Base-by-base conservation (phyloP, 179 eudicot species). In the Beta corolliflora region DNA sequence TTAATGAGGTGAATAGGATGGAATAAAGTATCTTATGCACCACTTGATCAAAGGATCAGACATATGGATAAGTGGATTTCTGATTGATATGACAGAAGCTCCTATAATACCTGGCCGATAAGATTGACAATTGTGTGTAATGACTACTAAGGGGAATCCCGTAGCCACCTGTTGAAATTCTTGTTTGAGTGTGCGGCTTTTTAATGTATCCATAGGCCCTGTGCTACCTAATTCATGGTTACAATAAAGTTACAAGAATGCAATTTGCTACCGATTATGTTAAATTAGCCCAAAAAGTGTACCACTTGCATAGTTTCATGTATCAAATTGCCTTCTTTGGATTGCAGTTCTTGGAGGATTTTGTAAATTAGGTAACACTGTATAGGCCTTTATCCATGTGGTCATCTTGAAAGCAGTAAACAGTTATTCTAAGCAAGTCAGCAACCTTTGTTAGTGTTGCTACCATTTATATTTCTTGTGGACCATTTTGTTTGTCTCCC, bases 401-500 rank as follows among this genome's bases (percentile, higher is more conserved):
- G 5, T 74, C 23, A 25, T 29, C 6, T 71, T 6, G 13, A n/a
- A 48, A 23, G 41, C 75, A 72, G 19, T 72, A 23, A 41, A 41
- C 29, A 21, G 46, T 4, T 56, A 54, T 2, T 53, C 44, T 60
- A 60, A 12, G 29, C 53, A 18, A 19, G 79, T 76, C 10, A 44
- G 55, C 21, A 58, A 44, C 11, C 63, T 25, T 29, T 12, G 3
- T 13, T 44, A 44, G 16, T n/a, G 56, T 36, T 60, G 53, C 67
- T 58, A 9, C 21, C 21, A 76, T 44, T 76, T 14, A 45, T 19
- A 12, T 23, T 23, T 50, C 54, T 19, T 21, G 44, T 63, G 53
- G 31, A 36, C 68, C 79, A 56, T 46, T n/a, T 56, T 74, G 66
- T 16, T 36, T 74, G 77, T 56, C 64, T 74, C 25, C 23, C 14